A percentile compares a stretch with the other conserved stretches of the same genome.
Conservation (phyloP, 2,329 filamentous ascomycete genomes). For the Colletotrichum sp. region DNA sequence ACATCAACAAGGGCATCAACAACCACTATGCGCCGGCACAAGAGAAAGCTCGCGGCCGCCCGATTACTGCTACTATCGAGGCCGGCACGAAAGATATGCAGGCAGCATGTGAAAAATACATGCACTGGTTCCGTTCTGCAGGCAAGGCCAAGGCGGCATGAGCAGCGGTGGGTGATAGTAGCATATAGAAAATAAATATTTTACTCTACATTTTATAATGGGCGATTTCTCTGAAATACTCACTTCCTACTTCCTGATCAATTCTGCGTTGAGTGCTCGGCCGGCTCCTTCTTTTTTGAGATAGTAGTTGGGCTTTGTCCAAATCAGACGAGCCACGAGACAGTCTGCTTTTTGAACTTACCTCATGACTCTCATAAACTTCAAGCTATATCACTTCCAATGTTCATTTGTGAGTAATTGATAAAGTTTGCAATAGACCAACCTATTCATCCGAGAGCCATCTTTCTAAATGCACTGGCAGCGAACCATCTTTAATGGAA, state of each 20-base stretch:
- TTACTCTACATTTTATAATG: background rate
- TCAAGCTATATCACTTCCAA: background rate
- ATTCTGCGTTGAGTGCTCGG: rapidly evolving
- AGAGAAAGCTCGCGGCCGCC: constrained; percentile 50
- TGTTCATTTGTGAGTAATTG: background rate
- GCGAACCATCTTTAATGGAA: background rate
- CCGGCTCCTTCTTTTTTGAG: background rate
- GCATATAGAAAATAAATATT: background rate
- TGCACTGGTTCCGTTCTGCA: background rate
- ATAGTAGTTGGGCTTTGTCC: rapidly evolving
- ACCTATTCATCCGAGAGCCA: background rate
- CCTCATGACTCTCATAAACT: background rate
- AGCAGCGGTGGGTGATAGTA: background rate
- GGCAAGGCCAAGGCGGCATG: background rate
- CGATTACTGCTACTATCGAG: constrained; percentile 52
- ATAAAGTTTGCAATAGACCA: rapidly evolving
- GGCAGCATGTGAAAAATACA: background rate
- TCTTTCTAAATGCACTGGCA: background rate
- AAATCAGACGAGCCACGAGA: background rate
- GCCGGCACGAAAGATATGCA: background rate
- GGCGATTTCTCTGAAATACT: background rate
- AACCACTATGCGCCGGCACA: constrained; percentile 50
- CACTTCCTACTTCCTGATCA: background rate
- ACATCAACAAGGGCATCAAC: constrained; percentile 61
- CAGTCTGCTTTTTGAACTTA: background rate